Evolutionary conservation across 2,329 filamentous ascomycete genomes (phyloP).

Genomic region (Neurospora crassa): DNA sequence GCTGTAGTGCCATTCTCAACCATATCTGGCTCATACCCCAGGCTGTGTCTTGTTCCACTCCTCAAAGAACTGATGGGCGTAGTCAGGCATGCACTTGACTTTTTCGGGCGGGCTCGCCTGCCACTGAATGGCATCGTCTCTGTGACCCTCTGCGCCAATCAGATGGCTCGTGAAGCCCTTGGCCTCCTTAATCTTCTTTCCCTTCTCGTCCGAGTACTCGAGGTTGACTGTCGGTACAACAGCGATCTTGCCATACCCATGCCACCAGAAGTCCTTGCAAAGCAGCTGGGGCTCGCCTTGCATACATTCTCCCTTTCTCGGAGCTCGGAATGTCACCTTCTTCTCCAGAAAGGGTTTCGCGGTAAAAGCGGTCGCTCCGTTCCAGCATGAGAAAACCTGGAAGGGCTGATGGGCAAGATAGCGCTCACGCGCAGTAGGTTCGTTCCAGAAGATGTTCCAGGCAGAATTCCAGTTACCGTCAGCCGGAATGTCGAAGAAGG

Average conservation of each 20-base stretch:
- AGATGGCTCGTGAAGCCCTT: conserved; percentile 38
- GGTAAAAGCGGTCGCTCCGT: conserved; percentile 40
- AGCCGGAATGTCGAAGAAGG: conserved; percentile 43
- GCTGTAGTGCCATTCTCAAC: no score
- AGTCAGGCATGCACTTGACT: conserved; percentile 39
- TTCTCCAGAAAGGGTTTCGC: conserved; percentile 36
- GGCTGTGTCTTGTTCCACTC: conserved; percentile 28
- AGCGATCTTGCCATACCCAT: conserved; percentile 41
- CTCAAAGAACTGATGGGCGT: conserved; percentile 30
- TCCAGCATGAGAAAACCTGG: conserved; percentile 54
- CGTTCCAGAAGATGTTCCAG: conserved; percentile 44
- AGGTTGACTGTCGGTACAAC: conserved; percentile 47
- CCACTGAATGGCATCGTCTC: conserved; percentile 30
- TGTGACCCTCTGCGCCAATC: conserved; percentile 7
- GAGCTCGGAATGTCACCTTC: conserved; percentile 34
- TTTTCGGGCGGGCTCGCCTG: conserved; percentile 30
- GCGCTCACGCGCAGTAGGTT: conserved; percentile 25
- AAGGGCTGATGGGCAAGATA: conserved; percentile 34
- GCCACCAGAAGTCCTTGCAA: conserved; percentile 46
- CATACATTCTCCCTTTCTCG: conserved; percentile 34
- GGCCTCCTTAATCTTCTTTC: conserved; percentile 33
- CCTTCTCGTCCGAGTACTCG: conserved; percentile 39
- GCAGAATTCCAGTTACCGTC: conserved; percentile 39
- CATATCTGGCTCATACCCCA: conserved; percentile 3
- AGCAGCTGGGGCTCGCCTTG: conserved; percentile 47